A percentile compares a stretch with the other conserved stretches of the same genome.
Conservation (phyloP, 371 early-diverging fungal species). For the Mucor ambiguus region DNA sequence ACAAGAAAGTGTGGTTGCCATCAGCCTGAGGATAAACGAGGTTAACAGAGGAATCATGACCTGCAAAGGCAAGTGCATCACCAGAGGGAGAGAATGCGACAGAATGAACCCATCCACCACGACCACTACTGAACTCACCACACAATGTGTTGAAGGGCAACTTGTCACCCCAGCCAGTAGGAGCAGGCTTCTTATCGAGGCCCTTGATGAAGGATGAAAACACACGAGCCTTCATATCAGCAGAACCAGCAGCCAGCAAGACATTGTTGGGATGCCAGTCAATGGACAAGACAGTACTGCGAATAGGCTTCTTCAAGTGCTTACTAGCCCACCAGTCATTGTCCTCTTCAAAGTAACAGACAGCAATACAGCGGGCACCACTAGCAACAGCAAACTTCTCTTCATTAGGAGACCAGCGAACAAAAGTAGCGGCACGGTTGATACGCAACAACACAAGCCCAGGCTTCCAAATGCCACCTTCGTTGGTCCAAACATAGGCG, state of each 20-base stretch:
- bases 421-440: slow-evolving; percentile 96
- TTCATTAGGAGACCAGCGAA: slow-evolving; percentile 95
- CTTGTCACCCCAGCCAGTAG: slow-evolving; percentile 92
- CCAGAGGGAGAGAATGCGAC: slow-evolving; percentile 95
- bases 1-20: slow-evolving; percentile 52
- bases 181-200: slow-evolving; percentile 86
- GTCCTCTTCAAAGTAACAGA: slow-evolving; percentile 96
- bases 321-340: slow-evolving; percentile 97
- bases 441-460: slow-evolving; percentile 93
- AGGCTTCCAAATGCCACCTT: slow-evolving; percentile 84
- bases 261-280: slow-evolving; percentile 98
- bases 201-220: slow-evolving; percentile 96
- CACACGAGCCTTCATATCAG: slow-evolving; percentile 96
- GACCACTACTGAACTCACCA: slow-evolving; percentile 81
- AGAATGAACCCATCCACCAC: slow-evolving; percentile 93
- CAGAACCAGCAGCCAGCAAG: slow-evolving; percentile 90
- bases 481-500: slow-evolving; percentile 96
- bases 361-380: slow-evolving; percentile 86
- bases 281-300: slow-evolving; percentile 86
- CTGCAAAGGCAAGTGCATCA: slow-evolving; percentile 85
- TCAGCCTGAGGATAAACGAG: slow-evolving; percentile 74
- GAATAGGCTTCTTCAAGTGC: slow-evolving; percentile 93
- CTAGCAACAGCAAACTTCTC: slow-evolving; percentile 98
- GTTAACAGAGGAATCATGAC: slow-evolving; percentile 86
- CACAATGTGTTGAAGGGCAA: slow-evolving; percentile 93